phyloP scores from a whole-genome alignment of 2,329 filamentous ascomycete species.

The Alternaria alternata region DNA sequence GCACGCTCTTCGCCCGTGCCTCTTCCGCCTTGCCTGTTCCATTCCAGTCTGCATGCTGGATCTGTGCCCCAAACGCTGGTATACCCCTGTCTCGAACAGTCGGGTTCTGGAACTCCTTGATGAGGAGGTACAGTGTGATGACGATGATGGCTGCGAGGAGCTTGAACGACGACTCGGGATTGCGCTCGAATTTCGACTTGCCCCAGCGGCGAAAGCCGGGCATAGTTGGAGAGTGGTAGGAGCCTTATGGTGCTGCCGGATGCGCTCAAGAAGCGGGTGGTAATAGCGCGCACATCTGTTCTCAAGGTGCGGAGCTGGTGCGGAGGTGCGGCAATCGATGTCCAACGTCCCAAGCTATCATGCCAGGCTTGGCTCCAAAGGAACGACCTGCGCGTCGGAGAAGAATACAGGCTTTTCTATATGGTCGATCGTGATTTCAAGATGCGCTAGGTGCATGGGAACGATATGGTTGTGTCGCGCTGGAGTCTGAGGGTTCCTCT shows the following conservation, averaged over 20 bases:
- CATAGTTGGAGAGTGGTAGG: conserved; percentile 31
- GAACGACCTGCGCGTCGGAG: not conserved
- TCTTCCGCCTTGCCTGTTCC: conserved; percentile 47
- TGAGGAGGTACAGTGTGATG: conserved; percentile 52
- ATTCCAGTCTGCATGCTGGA: conserved; percentile 48
- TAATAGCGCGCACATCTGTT: conserved; percentile 35
- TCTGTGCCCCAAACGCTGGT: conserved; percentile 33
- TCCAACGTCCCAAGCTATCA: conserved; percentile 7
- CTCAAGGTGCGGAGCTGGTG: conserved; percentile 27
- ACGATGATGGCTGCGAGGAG: conserved; percentile 51
- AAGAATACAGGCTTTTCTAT: not conserved
- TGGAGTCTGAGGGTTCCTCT: not conserved
- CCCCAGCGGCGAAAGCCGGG: conserved; percentile 49
- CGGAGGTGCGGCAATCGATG: conserved; percentile 19
- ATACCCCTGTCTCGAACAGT: conserved; percentile 28
- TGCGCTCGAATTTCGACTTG: conserved; percentile 49
- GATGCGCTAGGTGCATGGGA: not conserved
- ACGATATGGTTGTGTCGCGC: not conserved
- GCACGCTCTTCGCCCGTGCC: conserved; percentile 44
- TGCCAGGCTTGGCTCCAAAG: conserved; percentile 6
- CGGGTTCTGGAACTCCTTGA: conserved; percentile 48
- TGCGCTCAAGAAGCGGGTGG: conserved; percentile 27
- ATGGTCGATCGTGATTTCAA: not conserved
- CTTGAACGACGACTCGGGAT: conserved; percentile 54
- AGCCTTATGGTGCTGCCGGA: conserved; percentile 18